Conservation (phyloP, 1,284 basidiomycete species). For the Melanopsichium pennsylvanicum region DNA sequence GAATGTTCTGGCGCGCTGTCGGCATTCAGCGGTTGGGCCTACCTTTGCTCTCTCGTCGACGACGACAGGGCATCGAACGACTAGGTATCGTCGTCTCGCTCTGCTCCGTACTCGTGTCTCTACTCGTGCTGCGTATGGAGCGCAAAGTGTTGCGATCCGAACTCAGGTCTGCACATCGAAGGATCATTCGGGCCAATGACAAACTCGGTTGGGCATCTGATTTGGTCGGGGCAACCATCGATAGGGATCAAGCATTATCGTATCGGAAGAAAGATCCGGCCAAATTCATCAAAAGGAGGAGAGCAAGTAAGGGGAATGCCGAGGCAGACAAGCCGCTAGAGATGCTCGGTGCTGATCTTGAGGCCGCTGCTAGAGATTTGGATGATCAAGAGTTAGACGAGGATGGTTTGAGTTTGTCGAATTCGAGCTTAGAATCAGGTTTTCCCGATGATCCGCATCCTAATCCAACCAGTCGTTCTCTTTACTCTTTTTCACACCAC, state of each 20-base stretch:
- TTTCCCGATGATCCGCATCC: conserved; percentile 11
- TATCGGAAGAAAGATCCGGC: conserved; percentile 27
- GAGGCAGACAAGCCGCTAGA: conserved; percentile 3
- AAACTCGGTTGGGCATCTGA: conserved; percentile 37
- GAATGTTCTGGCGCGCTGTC: conserved; percentile 53
- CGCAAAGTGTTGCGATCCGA: conserved; percentile 16
- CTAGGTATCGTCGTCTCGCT: conserved; percentile 49
- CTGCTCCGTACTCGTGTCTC: conserved; percentile 29
- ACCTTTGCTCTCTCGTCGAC: conserved; percentile 31
- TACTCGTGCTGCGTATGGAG: conserved; percentile 20
- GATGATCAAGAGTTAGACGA: conserved; percentile 8
- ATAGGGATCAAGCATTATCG: conserved; percentile 17
- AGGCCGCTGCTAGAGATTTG: conserved; percentile 16
- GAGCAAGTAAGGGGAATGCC: neutral
- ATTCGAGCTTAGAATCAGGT: too few relatives aligned
- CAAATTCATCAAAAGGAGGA: neutral
- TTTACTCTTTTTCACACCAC: neutral
- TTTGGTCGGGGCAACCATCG: conserved; percentile 19
- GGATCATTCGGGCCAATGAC: conserved; percentile 42
- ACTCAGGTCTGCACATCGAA: conserved; percentile 25
- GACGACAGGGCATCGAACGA: conserved; percentile 49
- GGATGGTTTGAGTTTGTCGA: conserved; percentile 3
- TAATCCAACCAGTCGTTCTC: neutral
- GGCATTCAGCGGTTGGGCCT: conserved; percentile 35
- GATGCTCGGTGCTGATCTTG: conserved; percentile 19